These are phyloP conservation scores for Fusarium oxysporum DNA, from an alignment of 2,329 filamentous ascomycete species.

Conservation along the genomic window DNA sequence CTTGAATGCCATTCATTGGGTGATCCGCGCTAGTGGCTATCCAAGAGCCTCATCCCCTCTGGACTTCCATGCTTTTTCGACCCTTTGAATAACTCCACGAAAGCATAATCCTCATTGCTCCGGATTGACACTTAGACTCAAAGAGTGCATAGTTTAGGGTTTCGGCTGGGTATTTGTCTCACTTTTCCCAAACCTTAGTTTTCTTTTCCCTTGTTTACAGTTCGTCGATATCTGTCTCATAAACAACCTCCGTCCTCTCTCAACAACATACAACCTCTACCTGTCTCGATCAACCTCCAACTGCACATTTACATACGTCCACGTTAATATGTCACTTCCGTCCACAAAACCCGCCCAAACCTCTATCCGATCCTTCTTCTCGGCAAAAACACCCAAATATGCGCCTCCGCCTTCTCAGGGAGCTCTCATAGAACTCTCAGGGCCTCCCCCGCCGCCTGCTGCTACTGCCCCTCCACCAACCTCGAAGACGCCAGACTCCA, in stretches of 20 bases:
- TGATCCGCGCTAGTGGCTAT: conserved; percentile 18
- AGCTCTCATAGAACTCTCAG: conserved; percentile 37
- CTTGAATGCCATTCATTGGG: conserved; percentile 19
- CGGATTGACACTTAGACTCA: background rate
- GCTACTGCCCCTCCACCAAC: conserved; percentile 46
- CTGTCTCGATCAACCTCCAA: background rate
- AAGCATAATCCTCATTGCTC: conserved; percentile 20
- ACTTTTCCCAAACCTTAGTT: background rate
- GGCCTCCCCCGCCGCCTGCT: conserved; percentile 35
- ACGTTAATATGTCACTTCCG: conserved; percentile 54
- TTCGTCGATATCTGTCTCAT: background rate
- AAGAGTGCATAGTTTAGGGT: conserved; percentile 1
- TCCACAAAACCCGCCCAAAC: conserved; percentile 58
- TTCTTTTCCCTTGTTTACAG: conserved; percentile 1
- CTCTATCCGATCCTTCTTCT: conserved; percentile 74
- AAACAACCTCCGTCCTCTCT: background rate
- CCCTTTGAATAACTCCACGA: conserved; percentile 20
- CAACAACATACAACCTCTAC: background rate
- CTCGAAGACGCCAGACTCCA: conserved; percentile 32
- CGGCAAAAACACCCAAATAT: conserved; percentile 56
- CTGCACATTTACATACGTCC: background rate
- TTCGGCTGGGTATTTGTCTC: conserved; percentile 9
- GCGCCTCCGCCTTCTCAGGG: conserved; percentile 49
- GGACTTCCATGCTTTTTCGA: conserved; percentile 3
- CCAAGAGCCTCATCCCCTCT: conserved; percentile 21